Conservation (phyloP, 2,329 filamentous ascomycete species). For the Xylariaceae sp. region DNA sequence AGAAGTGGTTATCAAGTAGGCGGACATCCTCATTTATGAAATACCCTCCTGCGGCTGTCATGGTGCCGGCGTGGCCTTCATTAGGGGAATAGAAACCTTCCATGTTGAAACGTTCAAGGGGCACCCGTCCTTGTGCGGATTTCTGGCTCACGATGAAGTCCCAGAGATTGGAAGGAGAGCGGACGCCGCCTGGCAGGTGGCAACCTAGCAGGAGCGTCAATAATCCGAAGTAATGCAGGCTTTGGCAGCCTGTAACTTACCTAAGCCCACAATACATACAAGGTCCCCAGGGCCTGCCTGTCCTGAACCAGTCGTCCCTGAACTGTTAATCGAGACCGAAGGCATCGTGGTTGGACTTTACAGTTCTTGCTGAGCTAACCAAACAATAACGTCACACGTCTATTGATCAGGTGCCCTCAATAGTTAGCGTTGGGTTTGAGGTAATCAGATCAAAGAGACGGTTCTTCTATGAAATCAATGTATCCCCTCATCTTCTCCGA, state of each 20-base stretch:
- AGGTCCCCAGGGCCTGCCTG: not conserved
- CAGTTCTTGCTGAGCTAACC: too few relatives aligned
- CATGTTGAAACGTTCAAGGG: constrained; percentile 8
- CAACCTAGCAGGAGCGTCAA: too few relatives aligned
- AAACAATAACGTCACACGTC: too few relatives aligned
- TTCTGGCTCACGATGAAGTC: not conserved
- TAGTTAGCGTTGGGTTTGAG: too few relatives aligned
- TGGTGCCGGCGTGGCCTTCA: not conserved
- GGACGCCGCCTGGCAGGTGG: constrained; percentile 15
- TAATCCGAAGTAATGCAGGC: too few relatives aligned
- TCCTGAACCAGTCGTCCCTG: too few relatives aligned
- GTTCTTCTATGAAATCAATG: too few relatives aligned
- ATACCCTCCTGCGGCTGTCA: constrained; percentile 10
- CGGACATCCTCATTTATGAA: constrained; percentile 20
- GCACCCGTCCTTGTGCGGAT: not conserved
- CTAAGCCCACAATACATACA: not conserved
- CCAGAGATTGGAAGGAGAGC: constrained; percentile 13
- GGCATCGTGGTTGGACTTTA: not conserved
- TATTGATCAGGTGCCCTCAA: too few relatives aligned
- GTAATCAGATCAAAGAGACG: too few relatives aligned
- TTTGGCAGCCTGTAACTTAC: too few relatives aligned
- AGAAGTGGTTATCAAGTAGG: constrained; percentile 16
- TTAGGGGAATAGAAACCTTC: constrained; percentile 14
- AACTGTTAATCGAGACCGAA: not conserved
- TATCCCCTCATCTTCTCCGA: too few relatives aligned